Percentiles rank a stretch among this genome's conserved stretches.
phyloP scores from a whole-genome alignment of 2,329 filamentous ascomycete genomes.

The Cercospora nicotianae region DNA sequence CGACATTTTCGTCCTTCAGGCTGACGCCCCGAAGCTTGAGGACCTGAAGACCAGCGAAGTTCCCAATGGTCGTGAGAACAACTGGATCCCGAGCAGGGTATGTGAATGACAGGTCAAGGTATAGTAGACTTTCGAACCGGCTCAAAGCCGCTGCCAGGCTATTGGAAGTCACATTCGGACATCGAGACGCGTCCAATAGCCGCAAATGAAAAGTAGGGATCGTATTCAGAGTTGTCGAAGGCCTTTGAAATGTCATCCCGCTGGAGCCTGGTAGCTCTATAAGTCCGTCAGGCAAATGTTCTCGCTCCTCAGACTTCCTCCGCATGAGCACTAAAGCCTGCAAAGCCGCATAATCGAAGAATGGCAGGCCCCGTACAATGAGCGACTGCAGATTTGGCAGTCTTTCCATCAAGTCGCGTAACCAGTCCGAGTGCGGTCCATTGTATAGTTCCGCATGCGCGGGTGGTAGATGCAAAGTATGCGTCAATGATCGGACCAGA shows the following conservation, averaged over 20 bases:
- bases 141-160: constrained; percentile 54
- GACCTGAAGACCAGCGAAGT: constrained; percentile 55
- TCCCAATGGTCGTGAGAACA: constrained; percentile 51
- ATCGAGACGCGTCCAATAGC: constrained; percentile 57
- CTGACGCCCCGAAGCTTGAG: constrained; percentile 57
- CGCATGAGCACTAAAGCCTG: constrained; percentile 43
- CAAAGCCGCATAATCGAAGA: constrained; percentile 62
- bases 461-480: constrained; percentile 62
- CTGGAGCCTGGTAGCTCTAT: constrained; percentile 39
- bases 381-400: constrained; percentile 61
- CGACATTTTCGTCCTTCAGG: constrained; percentile 55
- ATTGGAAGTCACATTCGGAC: constrained; percentile 58
- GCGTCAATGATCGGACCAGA: constrained; percentile 56
- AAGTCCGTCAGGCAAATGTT: constrained; percentile 21
- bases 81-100: constrained; percentile 33
- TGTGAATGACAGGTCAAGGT: constrained; percentile 58
- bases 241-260: constrained; percentile 26
- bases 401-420: constrained; percentile 58
- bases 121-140: constrained; percentile 56
- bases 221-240: constrained; percentile 6
- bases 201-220: constrained; percentile 50
- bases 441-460: constrained; percentile 62
- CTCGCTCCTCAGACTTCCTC: constrained; percentile 36
- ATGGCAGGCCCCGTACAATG: constrained; percentile 59
- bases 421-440: constrained; percentile 59